These are phyloP conservation scores for Suillus subaureus DNA, from an alignment of 768 basidiomycete genomes.

Conservation along the genomic window DNA sequence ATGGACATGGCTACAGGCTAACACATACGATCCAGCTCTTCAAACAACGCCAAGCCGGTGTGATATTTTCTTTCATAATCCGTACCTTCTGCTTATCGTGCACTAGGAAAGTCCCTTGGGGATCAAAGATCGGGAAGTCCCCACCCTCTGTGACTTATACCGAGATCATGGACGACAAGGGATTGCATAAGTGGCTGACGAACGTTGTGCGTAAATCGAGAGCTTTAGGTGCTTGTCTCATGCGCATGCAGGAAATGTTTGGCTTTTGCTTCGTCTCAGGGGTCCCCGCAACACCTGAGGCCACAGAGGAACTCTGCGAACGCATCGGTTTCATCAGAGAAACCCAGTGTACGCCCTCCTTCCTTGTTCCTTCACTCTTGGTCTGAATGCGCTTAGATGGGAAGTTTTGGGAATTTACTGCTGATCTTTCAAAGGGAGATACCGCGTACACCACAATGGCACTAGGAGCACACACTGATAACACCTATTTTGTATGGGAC, in stretches of 20 bases:
- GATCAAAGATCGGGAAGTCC: slow-evolving; percentile 67
- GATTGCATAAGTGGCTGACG: slow-evolving; percentile 78
- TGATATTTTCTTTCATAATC: slow-evolving; percentile 17
- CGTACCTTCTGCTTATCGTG: not conserved
- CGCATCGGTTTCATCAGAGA: slow-evolving; percentile 89
- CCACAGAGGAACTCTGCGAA: slow-evolving; percentile 75
- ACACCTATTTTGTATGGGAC: slow-evolving; percentile 50
- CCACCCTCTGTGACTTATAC: slow-evolving; percentile 77
- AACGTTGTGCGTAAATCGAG: slow-evolving; percentile 60
- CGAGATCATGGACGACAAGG: slow-evolving; percentile 70
- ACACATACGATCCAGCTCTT: slow-evolving; percentile 79
- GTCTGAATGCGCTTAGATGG: slow-evolving; percentile 69
- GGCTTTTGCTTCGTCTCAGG: slow-evolving; percentile 89
- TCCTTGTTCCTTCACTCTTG: slow-evolving; percentile 9
- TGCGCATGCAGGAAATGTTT: slow-evolving; percentile 64
- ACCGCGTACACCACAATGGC: slow-evolving; percentile 91
- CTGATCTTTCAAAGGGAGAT: slow-evolving; percentile 88
- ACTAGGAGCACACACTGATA: slow-evolving; percentile 83
- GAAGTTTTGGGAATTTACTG: slow-evolving; percentile 96
- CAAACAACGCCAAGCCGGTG: slow-evolving; percentile 43
- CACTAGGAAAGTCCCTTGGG: slow-evolving; percentile 75
- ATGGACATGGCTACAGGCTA: slow-evolving; percentile 77
- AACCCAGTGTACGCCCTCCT: slow-evolving; percentile 59
- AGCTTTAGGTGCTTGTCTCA: slow-evolving; percentile 6
- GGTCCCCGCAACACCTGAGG: slow-evolving; percentile 79